Evolutionary conservation across 2,329 filamentous ascomycete genomes (phyloP).

Genomic region (Trichoderma breve): DNA sequence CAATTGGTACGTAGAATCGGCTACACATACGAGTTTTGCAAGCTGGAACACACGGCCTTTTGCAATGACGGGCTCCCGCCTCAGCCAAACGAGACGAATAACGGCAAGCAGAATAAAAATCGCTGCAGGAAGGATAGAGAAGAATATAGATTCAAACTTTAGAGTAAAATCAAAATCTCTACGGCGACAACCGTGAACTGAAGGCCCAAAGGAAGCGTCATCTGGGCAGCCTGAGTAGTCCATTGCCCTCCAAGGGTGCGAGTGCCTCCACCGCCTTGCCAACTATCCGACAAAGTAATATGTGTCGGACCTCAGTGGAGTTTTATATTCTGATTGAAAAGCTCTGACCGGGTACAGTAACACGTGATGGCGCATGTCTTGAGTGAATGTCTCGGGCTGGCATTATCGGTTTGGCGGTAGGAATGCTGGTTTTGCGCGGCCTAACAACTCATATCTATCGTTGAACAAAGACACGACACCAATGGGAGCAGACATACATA

Average conservation of each 20-base stretch:
- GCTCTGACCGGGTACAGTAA: conserved; percentile 35
- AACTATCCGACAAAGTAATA: neutral
- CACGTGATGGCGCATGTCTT: neutral
- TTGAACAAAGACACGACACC: neutral
- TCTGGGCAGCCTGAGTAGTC: conserved; percentile 30
- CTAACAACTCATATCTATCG: neutral
- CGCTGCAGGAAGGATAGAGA: conserved; percentile 43
- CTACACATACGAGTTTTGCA: conserved; percentile 31
- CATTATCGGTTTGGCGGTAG: neutral
- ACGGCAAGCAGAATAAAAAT: conserved; percentile 39
- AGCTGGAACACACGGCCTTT: conserved; percentile 35
- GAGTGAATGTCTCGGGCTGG: neutral
- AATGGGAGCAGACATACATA: neutral
- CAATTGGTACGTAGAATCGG: neutral
- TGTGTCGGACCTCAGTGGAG: neutral
- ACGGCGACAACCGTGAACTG: conserved; percentile 43
- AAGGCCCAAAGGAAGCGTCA: conserved; percentile 43
- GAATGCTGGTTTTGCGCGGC: neutral
- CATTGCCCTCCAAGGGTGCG: conserved; percentile 13
- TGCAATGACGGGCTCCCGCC: conserved; percentile 35
- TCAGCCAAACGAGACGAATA: conserved; percentile 34
- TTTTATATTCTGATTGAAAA: neutral
- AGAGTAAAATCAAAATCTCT: conserved; percentile 52
- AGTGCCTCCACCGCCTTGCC: neutral
- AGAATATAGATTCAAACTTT: conserved; percentile 47